Evolutionary conservation across 139 green algal genomes (phyloP), one percentile per base, ranked within the genome.

Genomic region (Ettlia oleoabundans): DNA sequence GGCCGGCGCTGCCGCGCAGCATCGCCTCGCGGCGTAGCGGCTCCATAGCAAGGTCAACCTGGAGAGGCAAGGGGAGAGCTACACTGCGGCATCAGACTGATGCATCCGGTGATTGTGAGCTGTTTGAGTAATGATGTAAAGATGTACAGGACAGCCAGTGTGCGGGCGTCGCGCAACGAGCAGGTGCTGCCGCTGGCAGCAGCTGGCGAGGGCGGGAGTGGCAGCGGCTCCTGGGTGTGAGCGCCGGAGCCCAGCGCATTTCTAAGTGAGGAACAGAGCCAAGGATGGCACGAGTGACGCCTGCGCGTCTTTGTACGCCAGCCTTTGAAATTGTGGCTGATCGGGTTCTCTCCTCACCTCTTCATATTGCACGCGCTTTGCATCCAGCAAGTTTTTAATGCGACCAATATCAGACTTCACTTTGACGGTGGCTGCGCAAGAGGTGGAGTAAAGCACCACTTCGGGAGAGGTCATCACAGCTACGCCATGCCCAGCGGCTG

Each of bases 21-120:
- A 94, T 94, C 33, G 83, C 80, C 30, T 51, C 38, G 8, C 91
- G 73, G 0, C 80, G 63, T 2, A 80, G 26, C 1, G 86, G 85
- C 8, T 84, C 62, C 35, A 63, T 58, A 18, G 91, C 72, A 6
- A 94, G 78, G 58, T 94, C 91, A 0, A 94, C 83, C 90, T 94
- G 89, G 8, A 55, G 7, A 33, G 8, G 37, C 37, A 18, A 33
- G 42, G 32, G n/a, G n/a, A n/a, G n/a, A n/a, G n/a, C n/a, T n/a
- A n/a, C n/a, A n/a, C n/a, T n/a, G n/a, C n/a, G n/a, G n/a, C n/a
- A n/a, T n/a, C n/a, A n/a, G n/a, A n/a, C n/a, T n/a, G n/a, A n/a
- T n/a, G n/a, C n/a, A n/a, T n/a, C n/a, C n/a, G n/a, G n/a, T n/a
- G n/a, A n/a, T n/a, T n/a, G n/a, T n/a, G n/a, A n/a, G n/a, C n/a